Evolutionary conservation across 768 basidiomycete species (phyloP).

Genomic region (Russula sp.): DNA sequence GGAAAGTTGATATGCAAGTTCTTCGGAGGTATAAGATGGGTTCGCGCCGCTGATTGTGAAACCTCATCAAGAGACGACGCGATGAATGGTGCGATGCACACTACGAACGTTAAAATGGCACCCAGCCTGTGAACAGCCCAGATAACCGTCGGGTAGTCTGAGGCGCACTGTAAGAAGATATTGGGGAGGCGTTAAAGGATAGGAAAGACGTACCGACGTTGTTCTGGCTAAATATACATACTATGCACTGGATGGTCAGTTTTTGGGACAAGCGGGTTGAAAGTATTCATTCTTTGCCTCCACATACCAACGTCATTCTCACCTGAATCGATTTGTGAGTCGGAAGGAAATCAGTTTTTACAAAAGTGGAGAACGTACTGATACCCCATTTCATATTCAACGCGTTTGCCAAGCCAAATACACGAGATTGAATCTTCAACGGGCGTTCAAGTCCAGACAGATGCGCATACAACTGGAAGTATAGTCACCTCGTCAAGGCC

Average conservation of each 20-base stretch:
- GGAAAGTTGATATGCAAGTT: slow-evolving; percentile 55
- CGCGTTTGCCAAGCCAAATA: slow-evolving; percentile 42
- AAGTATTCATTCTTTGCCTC: background rate
- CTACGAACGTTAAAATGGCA: slow-evolving; percentile 31
- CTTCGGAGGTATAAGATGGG: slow-evolving; percentile 55
- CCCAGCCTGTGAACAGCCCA: slow-evolving; percentile 35
- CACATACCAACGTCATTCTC: slow-evolving; percentile 43
- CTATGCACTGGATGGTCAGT: slow-evolving; percentile 20
- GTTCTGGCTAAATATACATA: slow-evolving; percentile 33
- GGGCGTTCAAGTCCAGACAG: background rate
- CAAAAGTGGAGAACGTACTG: slow-evolving; percentile 32
- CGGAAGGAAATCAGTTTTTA: slow-evolving; percentile 5
- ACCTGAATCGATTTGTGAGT: slow-evolving; percentile 31
- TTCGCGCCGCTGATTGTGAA: slow-evolving; percentile 51
- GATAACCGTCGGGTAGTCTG: slow-evolving; percentile 26
- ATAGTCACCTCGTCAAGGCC: slow-evolving; percentile 40
- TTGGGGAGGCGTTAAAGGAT: background rate
- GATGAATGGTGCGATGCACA: background rate
- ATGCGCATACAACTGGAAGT: background rate
- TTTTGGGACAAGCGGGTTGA: background rate
- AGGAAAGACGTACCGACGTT: slow-evolving; percentile 33
- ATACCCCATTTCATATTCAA: slow-evolving; percentile 38
- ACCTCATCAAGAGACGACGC: slow-evolving; percentile 2
- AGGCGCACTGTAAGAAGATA: background rate
- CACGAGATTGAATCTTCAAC: slow-evolving; percentile 39